phyloP scores from a whole-genome alignment of 345 rosid genomes.

The Murraya paniculata region DNA sequence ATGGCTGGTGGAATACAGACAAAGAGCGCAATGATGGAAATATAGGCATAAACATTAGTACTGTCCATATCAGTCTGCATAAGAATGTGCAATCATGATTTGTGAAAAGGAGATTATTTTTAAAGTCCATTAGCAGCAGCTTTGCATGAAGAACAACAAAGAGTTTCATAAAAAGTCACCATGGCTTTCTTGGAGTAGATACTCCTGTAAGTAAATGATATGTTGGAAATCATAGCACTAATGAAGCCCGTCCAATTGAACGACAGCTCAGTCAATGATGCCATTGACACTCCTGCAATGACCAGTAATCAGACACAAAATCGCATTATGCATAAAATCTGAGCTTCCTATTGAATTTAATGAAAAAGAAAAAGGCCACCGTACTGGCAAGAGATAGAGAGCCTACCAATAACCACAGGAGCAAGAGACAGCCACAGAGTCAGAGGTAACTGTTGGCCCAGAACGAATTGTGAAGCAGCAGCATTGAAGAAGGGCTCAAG shows the following conservation, averaged over 20 bases:
- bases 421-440: constrained; percentile 88
- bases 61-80: constrained; percentile 98
- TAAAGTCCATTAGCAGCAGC: not conserved
- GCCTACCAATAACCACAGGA: constrained; percentile 83
- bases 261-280: constrained; percentile 89
- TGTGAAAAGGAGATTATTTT: not conserved
- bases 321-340: not conserved
- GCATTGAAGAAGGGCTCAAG: constrained; percentile 99
- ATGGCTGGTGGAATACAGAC: constrained; percentile 94
- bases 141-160: not conserved
- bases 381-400: not conserved
- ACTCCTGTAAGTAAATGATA: constrained; percentile 94
- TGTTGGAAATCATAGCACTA: constrained; percentile 96
- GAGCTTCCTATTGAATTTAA: not conserved
- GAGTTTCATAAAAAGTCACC: constrained; percentile 42
- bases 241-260: constrained; percentile 97
- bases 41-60: constrained; percentile 90
- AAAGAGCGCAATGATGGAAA: constrained; percentile 87
- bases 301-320: not conserved
- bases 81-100: not conserved
- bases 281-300: constrained; percentile 76
- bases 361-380: not conserved
- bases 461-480: constrained; percentile 86
- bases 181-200: constrained; percentile 97
- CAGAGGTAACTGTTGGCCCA: constrained; percentile 81